Conservation (phyloP, 108 stramenopile genomes). For the Seminavis robusta region DNA sequence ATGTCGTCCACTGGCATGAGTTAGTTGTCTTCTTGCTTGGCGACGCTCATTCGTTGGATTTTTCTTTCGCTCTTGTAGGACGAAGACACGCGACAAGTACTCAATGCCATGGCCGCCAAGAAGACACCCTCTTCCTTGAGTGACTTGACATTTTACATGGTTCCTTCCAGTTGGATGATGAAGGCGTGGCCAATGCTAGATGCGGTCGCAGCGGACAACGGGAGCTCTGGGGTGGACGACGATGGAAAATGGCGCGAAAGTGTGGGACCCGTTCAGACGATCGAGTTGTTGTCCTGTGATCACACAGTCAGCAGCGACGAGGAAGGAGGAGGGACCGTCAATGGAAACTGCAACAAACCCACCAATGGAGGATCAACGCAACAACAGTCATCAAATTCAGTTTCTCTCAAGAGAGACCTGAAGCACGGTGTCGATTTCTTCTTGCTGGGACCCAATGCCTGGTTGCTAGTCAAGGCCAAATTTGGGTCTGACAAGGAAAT, state of each 20-base stretch:
- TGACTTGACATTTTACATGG: conserved; percentile 32
- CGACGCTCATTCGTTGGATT: too few relatives aligned
- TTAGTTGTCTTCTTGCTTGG: too few relatives aligned
- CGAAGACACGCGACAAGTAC: conserved; percentile 33
- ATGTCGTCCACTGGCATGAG: too few relatives aligned
- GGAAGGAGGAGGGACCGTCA: not conserved
- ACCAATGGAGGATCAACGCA: not conserved
- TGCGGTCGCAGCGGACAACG: too few relatives aligned
- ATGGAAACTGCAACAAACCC: not conserved
- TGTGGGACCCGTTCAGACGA: conserved; percentile 23
- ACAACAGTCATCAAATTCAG: not conserved
- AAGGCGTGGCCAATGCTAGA: conserved; percentile 31
- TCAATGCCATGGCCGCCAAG: conserved; percentile 37
- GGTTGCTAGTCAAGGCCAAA: conserved; percentile 42
- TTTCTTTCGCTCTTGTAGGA: conserved; percentile 20
- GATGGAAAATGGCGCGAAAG: conserved; percentile 16
- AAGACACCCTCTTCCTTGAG: not conserved
- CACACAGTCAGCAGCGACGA: conserved; percentile 5
- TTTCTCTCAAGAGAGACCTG: conserved; percentile 17
- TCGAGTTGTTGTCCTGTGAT: conserved; percentile 12
- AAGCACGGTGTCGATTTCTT: conserved; percentile 34
- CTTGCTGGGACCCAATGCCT: conserved; percentile 41
- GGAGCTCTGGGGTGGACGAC: not conserved
- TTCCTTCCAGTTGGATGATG: conserved; percentile 40
- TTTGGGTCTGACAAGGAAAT: conserved; percentile 28